A percentile compares a stretch with the other conserved stretches of the same genome.
These are phyloP conservation scores for Saccharomyces kudriavzevii DNA, from an alignment of 805 yeast genomes.

Conservation along the genomic window DNA sequence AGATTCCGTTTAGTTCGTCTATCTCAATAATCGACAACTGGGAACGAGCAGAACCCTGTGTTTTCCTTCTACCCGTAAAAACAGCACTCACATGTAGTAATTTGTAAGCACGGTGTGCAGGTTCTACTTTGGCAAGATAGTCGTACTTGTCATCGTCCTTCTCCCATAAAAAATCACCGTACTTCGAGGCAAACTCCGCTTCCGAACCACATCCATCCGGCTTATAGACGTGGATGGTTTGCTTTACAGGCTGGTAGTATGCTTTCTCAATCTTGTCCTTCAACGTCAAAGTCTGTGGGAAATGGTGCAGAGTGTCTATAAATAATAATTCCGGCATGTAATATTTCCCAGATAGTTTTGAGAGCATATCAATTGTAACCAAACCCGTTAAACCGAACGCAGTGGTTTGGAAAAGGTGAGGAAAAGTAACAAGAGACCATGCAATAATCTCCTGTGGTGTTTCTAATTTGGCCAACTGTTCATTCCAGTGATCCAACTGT, in stretches of 20 bases:
- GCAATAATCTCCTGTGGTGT: slow-evolving; percentile 64
- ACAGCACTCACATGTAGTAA: slow-evolving; percentile 73
- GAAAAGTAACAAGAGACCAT: slow-evolving; percentile 83
- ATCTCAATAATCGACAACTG: slow-evolving; percentile 66
- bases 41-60: slow-evolving; percentile 83
- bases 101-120: slow-evolving; percentile 74
- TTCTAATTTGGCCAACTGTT: slow-evolving; percentile 39
- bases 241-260: slow-evolving; percentile 35
- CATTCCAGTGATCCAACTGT: slow-evolving; percentile 61
- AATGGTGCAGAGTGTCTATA: slow-evolving; percentile 85
- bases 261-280: slow-evolving; percentile 48
- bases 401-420: slow-evolving; percentile 78
- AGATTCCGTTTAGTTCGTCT: slow-evolving; percentile 57
- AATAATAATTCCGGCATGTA: slow-evolving; percentile 59
- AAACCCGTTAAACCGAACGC: slow-evolving; percentile 93
- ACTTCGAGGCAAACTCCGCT: slow-evolving; percentile 50
- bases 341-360: slow-evolving; percentile 36
- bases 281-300: slow-evolving; percentile 83
- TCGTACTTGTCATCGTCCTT: slow-evolving; percentile 74
- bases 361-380: slow-evolving; percentile 76
- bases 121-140: slow-evolving; percentile 85
- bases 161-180: slow-evolving; percentile 82
- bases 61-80: slow-evolving; percentile 81
- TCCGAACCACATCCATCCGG: slow-evolving; percentile 55
- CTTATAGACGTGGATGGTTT: slow-evolving; percentile 51